Evolutionary conservation across 1,284 basidiomycete species (phyloP), one percentile per base, ranked within the genome.

Genomic region (Somion occarium): DNA sequence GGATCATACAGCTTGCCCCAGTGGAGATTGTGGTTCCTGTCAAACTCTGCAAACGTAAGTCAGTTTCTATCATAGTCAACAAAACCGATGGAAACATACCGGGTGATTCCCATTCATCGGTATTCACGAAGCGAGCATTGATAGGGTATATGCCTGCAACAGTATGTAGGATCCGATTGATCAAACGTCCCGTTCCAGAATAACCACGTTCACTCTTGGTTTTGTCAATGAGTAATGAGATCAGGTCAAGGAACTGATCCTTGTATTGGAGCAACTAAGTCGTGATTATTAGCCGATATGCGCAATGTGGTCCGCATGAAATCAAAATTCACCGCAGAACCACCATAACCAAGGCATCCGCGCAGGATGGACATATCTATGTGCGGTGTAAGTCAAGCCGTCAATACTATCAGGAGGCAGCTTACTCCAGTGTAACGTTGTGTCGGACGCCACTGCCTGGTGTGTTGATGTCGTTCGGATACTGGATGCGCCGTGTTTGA

Each of bases 381-480:
- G n/a, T 46, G 13, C 23, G 7, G 15, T 38, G 11, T 11, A 34
- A 39, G 59, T 38, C 45, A 26, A 58, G 47, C 53, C 39, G 46
- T 27, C 20, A 18, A 51, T 37, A 26, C 11, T 45, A 56, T 22
- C 25, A 45, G 44, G 53, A 41, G 59, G 47, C 53, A 46, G 71
- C 89, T 66, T 62, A 91, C 89, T 94, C 93, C 95, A 98, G 67
- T 98, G 94, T 48, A 99, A 73, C 1, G 92, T 88, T 1, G 93
- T 94, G 62, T 99, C 96, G 4, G 91, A 91, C 3, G 92, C 83
- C 1, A 91, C 77, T 0, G 92, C 88, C 18, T 83, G 79, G 56
- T 88, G 82, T 4, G 83, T 84, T 0, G 93, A 94, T 1, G 94
- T 98, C 5, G 93, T 98, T 25, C 93, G 78, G 30, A 87, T 77